Evolutionary conservation across 2,329 filamentous ascomycete species (phyloP), one percentile per base, ranked within the genome.

Genomic region (Xylariaceae sp.): DNA sequence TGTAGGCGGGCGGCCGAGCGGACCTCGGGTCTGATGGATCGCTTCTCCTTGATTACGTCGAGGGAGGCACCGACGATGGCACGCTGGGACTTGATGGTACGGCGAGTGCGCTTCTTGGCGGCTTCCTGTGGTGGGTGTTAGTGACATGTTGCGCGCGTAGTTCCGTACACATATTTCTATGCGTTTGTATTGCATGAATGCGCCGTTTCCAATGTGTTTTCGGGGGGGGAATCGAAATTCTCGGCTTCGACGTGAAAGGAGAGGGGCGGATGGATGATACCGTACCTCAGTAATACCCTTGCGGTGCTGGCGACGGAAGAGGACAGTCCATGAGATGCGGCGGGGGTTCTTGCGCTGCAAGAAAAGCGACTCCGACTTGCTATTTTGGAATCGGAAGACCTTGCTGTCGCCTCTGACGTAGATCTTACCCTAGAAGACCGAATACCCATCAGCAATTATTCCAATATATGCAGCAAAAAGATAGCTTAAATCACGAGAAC

Each of bases 271-370:
- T 50, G 47, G 51, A 39, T 54, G 45, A 54, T 47, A 31, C 76
- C 88, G 81, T 87, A 97, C 94, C 91, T 99, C 94, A 84, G 92
- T 95, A 81, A 97, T 95, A 87, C 94, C 94, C 91, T 99, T 99
- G 85, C 91, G 94, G 88, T 96, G 92, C 82, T 95, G 89, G 80
- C 92, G 89, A 78, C 94, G 87, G 89, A 89, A 99, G 65, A 99
- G 89, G 71, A 91, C 87, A 68, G 94, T 99, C 94, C 94, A 99
- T 69, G 92, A 87, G 78, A 99, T 97, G 76, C 92, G 91, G 79
- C 94, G 92, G 76, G 94, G 94, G 87, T 99, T 99, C 90, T 99
- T 99, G 85, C 94, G 92, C 86, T 99, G 94, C 70, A 97, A 89
- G 87, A 99, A 99, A 68, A 99, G 89, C 68, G 91, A 96, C 83